phyloP scores from a whole-genome alignment of 2,329 filamentous ascomycete species.

The Xylaria sp. region DNA sequence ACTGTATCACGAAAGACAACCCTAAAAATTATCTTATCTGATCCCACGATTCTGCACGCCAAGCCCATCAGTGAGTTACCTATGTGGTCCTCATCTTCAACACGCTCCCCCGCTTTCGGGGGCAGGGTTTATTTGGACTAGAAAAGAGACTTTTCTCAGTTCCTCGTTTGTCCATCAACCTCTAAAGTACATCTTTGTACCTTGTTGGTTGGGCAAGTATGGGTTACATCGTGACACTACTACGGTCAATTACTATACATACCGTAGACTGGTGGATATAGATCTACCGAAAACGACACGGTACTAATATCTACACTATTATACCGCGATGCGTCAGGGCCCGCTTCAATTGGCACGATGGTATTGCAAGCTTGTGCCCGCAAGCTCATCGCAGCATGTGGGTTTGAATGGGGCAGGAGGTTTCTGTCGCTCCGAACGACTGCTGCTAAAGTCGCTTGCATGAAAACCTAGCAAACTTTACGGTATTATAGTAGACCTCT shows the following conservation, averaged over 20 bases:
- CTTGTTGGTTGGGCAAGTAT: conserved; percentile 28
- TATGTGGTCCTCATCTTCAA: conserved; percentile 26
- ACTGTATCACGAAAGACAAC: background rate
- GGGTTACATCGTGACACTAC: conserved; percentile 38
- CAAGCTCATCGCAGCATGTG: conserved; percentile 21
- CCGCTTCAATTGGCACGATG: conserved; percentile 14
- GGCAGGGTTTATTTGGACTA: conserved; percentile 21
- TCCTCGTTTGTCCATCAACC: conserved; percentile 9
- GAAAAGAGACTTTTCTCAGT: background rate
- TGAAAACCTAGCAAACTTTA: conserved; percentile 26
- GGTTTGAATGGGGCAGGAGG: conserved; percentile 20
- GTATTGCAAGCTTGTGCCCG: conserved; percentile 18
- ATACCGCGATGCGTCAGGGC: conserved; percentile 12
- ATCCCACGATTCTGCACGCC: conserved; percentile 43
- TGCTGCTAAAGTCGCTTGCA: conserved; percentile 22
- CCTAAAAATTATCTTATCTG: conserved; percentile 50
- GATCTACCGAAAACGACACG: conserved; percentile 16
- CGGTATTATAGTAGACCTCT: conserved; percentile 4
- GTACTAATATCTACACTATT: background rate
- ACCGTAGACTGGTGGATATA: conserved; percentile 23
- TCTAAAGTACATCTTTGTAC: conserved; percentile 41
- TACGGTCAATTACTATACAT: conserved; percentile 17
- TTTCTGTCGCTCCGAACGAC: conserved; percentile 3
- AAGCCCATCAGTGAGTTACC: conserved; percentile 22
- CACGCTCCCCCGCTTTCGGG: conserved; percentile 40